Evolutionary conservation across 805 yeast species (phyloP).

Genomic region (Monosporozyma unispora): DNA sequence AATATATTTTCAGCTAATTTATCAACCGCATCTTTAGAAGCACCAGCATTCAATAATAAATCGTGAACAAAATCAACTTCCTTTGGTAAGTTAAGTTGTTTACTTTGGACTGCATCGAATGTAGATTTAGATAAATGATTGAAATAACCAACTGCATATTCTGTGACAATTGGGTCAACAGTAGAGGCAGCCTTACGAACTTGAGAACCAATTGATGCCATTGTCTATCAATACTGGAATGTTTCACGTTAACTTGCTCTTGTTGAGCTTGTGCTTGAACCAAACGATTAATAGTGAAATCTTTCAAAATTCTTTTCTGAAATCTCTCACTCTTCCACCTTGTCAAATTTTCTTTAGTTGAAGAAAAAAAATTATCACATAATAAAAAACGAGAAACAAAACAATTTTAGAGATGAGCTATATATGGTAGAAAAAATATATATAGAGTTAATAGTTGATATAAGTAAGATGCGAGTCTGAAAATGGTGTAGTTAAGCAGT

Average conservation of each 20-base stretch:
- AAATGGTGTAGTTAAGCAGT: neutral
- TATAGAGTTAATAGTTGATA: neutral
- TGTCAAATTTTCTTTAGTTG: neutral
- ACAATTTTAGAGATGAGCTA: neutral
- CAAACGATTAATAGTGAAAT: no score
- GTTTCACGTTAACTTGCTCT: neutral
- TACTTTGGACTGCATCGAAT: conserved; percentile 73
- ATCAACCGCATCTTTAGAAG: conserved; percentile 46
- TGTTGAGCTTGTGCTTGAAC: no score
- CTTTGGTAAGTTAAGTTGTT: conserved; percentile 51
- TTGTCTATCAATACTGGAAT: conserved; percentile 5
- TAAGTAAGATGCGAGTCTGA: neutral
- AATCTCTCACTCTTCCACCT: neutral
- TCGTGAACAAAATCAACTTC: conserved; percentile 64
- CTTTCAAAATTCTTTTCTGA: neutral
- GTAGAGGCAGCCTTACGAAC: conserved; percentile 81
- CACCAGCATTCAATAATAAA: conserved; percentile 77
- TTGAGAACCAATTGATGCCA: conserved; percentile 40
- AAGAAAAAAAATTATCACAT: neutral
- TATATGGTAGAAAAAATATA: neutral
- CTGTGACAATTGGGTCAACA: conserved; percentile 75
- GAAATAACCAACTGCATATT: conserved; percentile 87
- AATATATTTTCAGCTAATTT: conserved; percentile 38
- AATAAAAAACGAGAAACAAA: neutral
- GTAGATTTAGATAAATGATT: conserved; percentile 72